These are phyloP conservation scores for Aspergillus baeticus DNA, from an alignment of 495 filamentous ascomycete genomes.

Conservation along the genomic window DNA sequence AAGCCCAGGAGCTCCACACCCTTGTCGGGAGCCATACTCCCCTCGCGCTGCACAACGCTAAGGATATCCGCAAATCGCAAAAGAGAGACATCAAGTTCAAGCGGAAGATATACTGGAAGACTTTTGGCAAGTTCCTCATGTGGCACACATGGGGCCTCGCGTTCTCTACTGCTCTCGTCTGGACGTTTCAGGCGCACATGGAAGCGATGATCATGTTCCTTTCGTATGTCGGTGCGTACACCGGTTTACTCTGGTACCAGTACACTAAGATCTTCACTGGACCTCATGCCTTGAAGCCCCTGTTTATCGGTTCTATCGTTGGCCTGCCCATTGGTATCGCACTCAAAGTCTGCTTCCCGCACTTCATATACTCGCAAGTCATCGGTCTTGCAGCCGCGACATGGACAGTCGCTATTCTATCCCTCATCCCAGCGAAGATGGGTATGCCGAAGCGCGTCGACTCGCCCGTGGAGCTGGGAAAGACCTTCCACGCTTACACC, in stretches of 20 bases:
- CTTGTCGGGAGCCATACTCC: constrained; percentile 42
- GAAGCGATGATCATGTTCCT: constrained; percentile 51
- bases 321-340: constrained; percentile 50
- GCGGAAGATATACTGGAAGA: constrained; percentile 54
- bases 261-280: constrained; percentile 62
- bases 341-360: constrained; percentile 32
- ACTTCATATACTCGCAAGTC: constrained; percentile 47
- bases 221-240: constrained; percentile 54
- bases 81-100: constrained; percentile 46
- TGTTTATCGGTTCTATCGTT: constrained; percentile 43
- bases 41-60: constrained; percentile 28
- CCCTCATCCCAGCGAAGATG: constrained; percentile 43
- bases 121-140: constrained; percentile 49
- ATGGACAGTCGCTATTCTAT: constrained; percentile 53
- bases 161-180: constrained; percentile 49
- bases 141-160: constrained; percentile 59
- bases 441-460: constrained; percentile 43
- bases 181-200: constrained; percentile 46
- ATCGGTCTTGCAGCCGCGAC: constrained; percentile 51
- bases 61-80: constrained; percentile 43
- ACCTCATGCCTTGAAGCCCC: constrained; percentile 50
- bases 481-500: constrained; percentile 43
- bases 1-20: constrained; percentile 53
- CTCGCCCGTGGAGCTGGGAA: constrained; percentile 38
- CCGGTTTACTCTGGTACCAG: constrained; percentile 59